Conservation (phyloP, 257 asterid species). For the Solanum dulcamara region DNA sequence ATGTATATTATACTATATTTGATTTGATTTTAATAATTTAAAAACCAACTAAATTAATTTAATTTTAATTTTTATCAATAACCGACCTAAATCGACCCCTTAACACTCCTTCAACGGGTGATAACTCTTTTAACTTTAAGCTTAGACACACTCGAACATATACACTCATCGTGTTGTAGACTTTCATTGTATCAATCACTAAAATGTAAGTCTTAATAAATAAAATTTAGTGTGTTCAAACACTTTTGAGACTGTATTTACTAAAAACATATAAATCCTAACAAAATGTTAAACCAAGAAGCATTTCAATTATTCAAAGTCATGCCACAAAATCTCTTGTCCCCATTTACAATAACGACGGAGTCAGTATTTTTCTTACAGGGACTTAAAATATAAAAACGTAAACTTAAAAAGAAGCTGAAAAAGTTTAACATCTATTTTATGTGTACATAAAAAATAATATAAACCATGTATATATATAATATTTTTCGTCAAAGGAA, state of each 20-base stretch:
- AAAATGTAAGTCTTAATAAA: not conserved
- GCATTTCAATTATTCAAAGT: not conserved
- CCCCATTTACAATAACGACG: not conserved
- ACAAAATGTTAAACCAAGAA: no score
- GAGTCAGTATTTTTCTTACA: accelerated
- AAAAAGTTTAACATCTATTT: no score
- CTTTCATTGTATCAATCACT: not conserved
- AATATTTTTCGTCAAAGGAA: no score
- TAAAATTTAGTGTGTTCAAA: not conserved
- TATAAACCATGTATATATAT: no score
- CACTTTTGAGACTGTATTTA: not conserved
- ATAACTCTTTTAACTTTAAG: not conserved
- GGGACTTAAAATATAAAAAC: no score
- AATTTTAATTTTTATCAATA: no score
- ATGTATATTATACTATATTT: no score
- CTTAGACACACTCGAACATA: not conserved
- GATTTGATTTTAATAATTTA: no score
- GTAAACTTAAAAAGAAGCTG: accelerated
- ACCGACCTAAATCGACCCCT: no score
- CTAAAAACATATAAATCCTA: not conserved
- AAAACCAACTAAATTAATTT: no score
- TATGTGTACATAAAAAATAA: no score
- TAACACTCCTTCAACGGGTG: no score
- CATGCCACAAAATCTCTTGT: not conserved
- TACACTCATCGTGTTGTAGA: not conserved